Evolutionary conservation across 768 basidiomycete genomes (phyloP).

Genomic region (Auriscalpium vulgare): DNA sequence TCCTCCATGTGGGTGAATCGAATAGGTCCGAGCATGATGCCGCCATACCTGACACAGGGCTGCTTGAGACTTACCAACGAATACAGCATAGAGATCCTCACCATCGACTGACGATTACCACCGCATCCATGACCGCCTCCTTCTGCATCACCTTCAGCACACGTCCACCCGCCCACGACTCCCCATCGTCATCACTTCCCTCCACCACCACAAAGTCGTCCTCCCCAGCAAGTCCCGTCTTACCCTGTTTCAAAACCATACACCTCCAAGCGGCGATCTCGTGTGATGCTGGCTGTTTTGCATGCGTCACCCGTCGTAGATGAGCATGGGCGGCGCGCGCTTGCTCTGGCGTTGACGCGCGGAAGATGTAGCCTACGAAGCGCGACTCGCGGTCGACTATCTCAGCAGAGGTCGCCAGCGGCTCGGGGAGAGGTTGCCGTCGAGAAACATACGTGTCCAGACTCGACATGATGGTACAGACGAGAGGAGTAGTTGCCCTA

Average conservation of each 20-base stretch:
- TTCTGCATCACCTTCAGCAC: slow-evolving; percentile 61
- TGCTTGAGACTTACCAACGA: not conserved
- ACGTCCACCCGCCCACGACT: slow-evolving; percentile 59
- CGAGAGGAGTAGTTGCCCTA: not conserved
- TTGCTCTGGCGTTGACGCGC: slow-evolving; percentile 42
- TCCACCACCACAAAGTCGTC: slow-evolving; percentile 67
- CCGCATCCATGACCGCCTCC: slow-evolving; percentile 68
- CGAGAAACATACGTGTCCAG: slow-evolving; percentile 49
- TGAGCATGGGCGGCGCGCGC: slow-evolving; percentile 44
- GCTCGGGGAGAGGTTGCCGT: slow-evolving; percentile 35
- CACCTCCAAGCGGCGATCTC: slow-evolving; percentile 76
- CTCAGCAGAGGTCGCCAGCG: slow-evolving; percentile 58
- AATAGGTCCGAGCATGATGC: slow-evolving; percentile 68
- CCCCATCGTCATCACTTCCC: slow-evolving; percentile 70
- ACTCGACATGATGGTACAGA: slow-evolving; percentile 21
- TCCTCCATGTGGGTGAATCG: slow-evolving; percentile 73
- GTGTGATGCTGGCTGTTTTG: slow-evolving; percentile 51
- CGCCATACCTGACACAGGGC: slow-evolving; percentile 57
- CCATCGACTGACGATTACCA: slow-evolving; percentile 77
- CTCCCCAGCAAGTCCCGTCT: slow-evolving; percentile 57
- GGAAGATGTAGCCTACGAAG: slow-evolving; percentile 60
- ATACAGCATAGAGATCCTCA: slow-evolving; percentile 21
- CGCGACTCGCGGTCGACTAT: slow-evolving; percentile 67
- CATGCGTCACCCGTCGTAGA: slow-evolving; percentile 50
- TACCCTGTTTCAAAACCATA: slow-evolving; percentile 61